These are phyloP conservation scores for Exidia glandulosa DNA, from an alignment of 768 basidiomycete genomes.

Conservation along the genomic window DNA sequence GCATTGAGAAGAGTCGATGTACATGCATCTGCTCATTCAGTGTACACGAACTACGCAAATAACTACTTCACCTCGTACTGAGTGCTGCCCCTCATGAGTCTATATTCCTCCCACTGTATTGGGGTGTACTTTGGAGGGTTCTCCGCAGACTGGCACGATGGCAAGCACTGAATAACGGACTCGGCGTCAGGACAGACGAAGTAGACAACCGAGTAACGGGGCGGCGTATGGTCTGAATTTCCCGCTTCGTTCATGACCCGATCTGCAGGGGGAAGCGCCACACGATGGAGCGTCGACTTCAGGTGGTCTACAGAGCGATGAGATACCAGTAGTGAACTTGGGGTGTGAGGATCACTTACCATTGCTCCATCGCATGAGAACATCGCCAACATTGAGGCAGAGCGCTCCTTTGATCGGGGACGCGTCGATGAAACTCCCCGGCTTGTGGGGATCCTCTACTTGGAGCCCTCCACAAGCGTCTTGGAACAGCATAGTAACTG, in stretches of 20 bases:
- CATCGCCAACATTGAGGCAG: neutral
- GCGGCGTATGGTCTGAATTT: neutral
- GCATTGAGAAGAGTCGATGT: too few relatives aligned
- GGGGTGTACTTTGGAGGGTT: neutral
- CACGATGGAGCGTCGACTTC: neutral
- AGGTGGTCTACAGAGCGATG: neutral
- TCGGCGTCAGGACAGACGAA: neutral
- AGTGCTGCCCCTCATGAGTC: neutral
- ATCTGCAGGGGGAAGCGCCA: neutral
- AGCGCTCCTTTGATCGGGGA: constrained; percentile 3
- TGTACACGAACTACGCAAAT: too few relatives aligned
- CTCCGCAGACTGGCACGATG: neutral
- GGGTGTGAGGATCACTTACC: neutral
- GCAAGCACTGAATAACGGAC: neutral
- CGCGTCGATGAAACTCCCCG: constrained; percentile 23
- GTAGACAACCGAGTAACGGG: neutral
- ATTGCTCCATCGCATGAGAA: neutral
- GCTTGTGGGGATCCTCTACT: constrained; percentile 40
- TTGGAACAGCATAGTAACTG: constrained; percentile 48
- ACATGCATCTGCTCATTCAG: too few relatives aligned
- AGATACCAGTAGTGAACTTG: neutral
- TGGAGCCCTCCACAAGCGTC: constrained; percentile 52
- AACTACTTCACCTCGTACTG: neutral
- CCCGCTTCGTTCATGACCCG: neutral
- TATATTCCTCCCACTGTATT: neutral